Base-by-base conservation (phyloP, 1,284 basidiomycete species). In the Chondrostereum purpureum region DNA sequence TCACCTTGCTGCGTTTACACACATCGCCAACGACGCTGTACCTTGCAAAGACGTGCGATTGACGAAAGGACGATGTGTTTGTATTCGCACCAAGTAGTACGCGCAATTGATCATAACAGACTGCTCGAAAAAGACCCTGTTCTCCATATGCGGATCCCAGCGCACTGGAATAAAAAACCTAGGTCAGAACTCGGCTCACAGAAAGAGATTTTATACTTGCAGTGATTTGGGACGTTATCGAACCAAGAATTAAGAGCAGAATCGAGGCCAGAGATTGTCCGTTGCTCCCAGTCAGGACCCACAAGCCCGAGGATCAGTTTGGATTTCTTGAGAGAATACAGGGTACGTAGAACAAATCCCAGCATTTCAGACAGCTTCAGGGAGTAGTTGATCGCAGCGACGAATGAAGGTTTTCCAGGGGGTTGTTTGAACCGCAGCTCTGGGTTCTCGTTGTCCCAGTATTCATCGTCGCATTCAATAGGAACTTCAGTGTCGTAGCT, bases 401-500 rank as follows among this genome's bases (percentile, higher is more conserved):
- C 19, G 4, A 17, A 17, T 13, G 37, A 39, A 4, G 37, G 37
- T 4, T 17, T 39, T 2, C 19, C 13, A 12, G 37, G 37, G 19
- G 37, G 37, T 18, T 39, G 37, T 18, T 39, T 39, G 13, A 39
- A 39, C 19, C 12, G 12, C 4, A 39, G 14, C 3, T 20, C 37
- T 4, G 14, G 14, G 19, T 20, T 39, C 19, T 13, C 14, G 17
- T 17, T 39, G 4, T 5, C 37, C 13, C 37, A 39, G 13, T 39
- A 39, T 20, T 39, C 14, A 20, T 39, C 37, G 13, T 39, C 37
- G 19, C 37, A 39, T 13, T 39, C 37, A 18, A 18, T 18, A 14
- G 37, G 37, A n/a, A 39, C n/a, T 39, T 39, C 37, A 3, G 19
- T 18, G 17, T 39, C 37, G 4, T 17, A 39, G 19, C 37, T 39